Evolutionary conservation across 1,284 basidiomycete genomes (phyloP).

Genomic region (Cystobasidium slooffiae): DNA sequence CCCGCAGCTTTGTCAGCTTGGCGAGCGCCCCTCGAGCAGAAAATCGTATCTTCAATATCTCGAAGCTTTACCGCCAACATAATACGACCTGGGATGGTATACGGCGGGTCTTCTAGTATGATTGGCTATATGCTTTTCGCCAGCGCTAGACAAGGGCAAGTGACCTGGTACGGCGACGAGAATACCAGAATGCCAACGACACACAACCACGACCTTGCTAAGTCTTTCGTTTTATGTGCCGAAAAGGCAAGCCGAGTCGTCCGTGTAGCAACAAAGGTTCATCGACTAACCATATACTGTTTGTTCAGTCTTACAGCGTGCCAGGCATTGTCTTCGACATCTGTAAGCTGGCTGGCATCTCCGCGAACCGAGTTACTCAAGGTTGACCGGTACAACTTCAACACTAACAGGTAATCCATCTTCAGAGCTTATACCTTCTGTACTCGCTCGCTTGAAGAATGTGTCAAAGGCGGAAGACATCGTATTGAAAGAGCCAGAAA

Average conservation of each 20-base stretch:
- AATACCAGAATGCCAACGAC: slow-evolving; percentile 60
- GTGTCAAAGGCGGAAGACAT: slow-evolving; percentile 58
- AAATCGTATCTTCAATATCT: slow-evolving; percentile 45
- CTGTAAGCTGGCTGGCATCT: neutral
- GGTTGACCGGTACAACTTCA: neutral
- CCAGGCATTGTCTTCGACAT: slow-evolving; percentile 62
- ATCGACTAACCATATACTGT: neutral
- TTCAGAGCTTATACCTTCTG: slow-evolving; percentile 61
- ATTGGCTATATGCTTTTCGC: slow-evolving; percentile 58
- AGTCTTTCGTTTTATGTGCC: slow-evolving; percentile 60
- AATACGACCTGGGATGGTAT: slow-evolving; percentile 62
- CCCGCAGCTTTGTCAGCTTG: slow-evolving; percentile 48
- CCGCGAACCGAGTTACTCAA: neutral
- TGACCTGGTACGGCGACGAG: slow-evolving; percentile 58
- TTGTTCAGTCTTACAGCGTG: slow-evolving; percentile 51
- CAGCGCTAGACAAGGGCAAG: slow-evolving; percentile 57
- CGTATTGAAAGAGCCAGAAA: slow-evolving; percentile 46
- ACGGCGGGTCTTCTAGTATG: slow-evolving; percentile 61
- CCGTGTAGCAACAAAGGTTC: neutral
- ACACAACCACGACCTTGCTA: slow-evolving; percentile 64
- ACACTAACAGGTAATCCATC: slow-evolving; percentile 56
- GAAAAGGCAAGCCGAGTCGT: slow-evolving; percentile 54
- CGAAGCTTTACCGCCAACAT: slow-evolving; percentile 62
- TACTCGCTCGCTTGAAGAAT: slow-evolving; percentile 60
- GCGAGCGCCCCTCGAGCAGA: slow-evolving; percentile 53